Base-by-base conservation (phyloP, 169 alveolate species). In the Theileria orientalis region DNA sequence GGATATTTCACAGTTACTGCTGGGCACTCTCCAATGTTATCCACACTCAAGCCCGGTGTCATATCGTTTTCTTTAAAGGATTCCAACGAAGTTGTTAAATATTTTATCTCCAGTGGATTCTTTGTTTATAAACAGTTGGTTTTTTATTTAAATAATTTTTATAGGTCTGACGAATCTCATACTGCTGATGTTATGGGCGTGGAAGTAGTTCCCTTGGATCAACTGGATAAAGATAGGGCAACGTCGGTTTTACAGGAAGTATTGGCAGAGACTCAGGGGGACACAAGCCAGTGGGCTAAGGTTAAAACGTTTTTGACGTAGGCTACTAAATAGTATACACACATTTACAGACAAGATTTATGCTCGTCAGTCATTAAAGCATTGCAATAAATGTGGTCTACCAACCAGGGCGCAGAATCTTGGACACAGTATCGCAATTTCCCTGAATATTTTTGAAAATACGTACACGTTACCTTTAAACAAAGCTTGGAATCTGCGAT, bases 121-220 rank as follows among this genome's bases (percentile, higher is more conserved):
- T 72, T 74, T 60, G 69, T 63, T 2, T 71, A 71, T 33, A 54
- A 33, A 57, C 61, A 52, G 80, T 71, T 13, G 0, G 76, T 68
- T 68, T 49, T 40, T n/a, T 6, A 8, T 63, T 16, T 21, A 71
- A 25, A 61, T 19, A 32, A 30, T 7, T 63, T 66, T n/a, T 27
- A 47, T 13, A 44, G 69, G 67, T 63, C 69, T 1, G 89, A 82
- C 33, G 84, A 74, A 25, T 69, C 69, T 63, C 67, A 77, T 40
- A 66, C 66, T 8, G 89, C 85, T 7, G 83, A 82, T 32, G 85
- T 82, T 0, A 63, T 79, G 52, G 80, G 83, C 2, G 84, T 82
- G 29, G 89, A 82, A 57, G 76, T 77, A 11, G 89, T 82, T 0
- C 85, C 89, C 9, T 64, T 82, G 62, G 89, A 82, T n/a, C 84